These are phyloP conservation scores for Malus hybrid DNA, from an alignment of 331 rosid genomes.

Conservation along the genomic window DNA sequence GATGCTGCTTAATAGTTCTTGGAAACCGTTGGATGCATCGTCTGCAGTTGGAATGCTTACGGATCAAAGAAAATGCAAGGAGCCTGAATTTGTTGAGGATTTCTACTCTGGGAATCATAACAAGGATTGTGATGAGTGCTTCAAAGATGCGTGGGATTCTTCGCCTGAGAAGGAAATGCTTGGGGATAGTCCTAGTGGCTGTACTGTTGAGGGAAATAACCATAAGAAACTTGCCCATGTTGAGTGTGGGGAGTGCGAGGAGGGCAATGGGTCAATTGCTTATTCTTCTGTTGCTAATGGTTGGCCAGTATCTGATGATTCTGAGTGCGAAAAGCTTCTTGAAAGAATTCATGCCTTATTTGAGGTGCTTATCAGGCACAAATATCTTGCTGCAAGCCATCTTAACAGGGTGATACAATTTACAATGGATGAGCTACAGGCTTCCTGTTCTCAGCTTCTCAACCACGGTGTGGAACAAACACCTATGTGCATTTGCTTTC, in stretches of 20 bases:
- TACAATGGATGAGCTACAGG: conserved; percentile 71
- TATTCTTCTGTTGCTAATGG: conserved; percentile 43
- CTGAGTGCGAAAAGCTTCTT: conserved; percentile 71
- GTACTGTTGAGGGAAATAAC: conserved; percentile 23
- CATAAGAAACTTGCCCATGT: conserved; percentile 28
- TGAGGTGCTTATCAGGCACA: conserved; percentile 70
- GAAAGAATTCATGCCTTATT: conserved; percentile 66
- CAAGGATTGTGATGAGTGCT: conserved; percentile 40
- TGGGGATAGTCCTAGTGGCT: conserved; percentile 25
- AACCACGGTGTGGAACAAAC: conserved; percentile 67
- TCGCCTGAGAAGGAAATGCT: conserved; percentile 34
- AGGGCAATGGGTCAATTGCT: conserved; percentile 26
- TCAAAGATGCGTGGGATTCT: conserved; percentile 50
- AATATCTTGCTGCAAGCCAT: conserved; percentile 78
- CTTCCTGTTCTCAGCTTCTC: conserved; percentile 70
- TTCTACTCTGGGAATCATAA: conserved; percentile 26
- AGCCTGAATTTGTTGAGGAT: conserved; percentile 39
- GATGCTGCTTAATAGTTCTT: conserved; percentile 72
- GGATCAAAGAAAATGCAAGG: conserved; percentile 31
- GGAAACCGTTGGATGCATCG: conserved; percentile 76
- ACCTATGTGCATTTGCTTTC: conserved; percentile 82
- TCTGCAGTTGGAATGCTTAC: conserved; percentile 70
- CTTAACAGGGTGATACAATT: conserved; percentile 74
- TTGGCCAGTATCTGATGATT: conserved; percentile 83
- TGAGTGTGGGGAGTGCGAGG: conserved; percentile 35